Base-by-base conservation (phyloP, 805 yeast genomes). In the Wickerhamomyces kurtzmanii region DNA sequence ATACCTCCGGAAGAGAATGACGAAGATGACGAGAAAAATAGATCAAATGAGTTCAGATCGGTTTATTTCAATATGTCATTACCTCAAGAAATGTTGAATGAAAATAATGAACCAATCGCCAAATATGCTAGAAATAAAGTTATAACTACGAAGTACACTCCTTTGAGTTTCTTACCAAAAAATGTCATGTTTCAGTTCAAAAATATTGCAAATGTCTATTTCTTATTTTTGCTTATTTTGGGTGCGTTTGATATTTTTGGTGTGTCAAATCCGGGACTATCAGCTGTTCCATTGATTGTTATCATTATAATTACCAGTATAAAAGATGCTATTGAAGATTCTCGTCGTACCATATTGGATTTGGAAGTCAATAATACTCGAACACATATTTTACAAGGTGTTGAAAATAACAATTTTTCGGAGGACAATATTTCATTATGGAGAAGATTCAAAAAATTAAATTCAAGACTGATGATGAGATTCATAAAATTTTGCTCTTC, bases 101-200 rank as follows among this genome's bases (percentile, higher is more conserved):
- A 72, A 45, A 66, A 75, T 2, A 77, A 79, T 10, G 65, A 68
- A 20, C 82, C 89, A 2, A 47, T 44, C 12, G 61, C 64, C 1
- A 49, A 53, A n/a, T 89, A 81, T 47, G 75, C 93, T 8, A 68
- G 96, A 44, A 89, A 89, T 61, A 87, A 91, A 53, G 84, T 91
- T 41, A 74, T 96, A 59, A 86, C 97, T 0, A 85, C 98, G 3
- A 89, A 85, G 58, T 89, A 89, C 54, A 89, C 96, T 3, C 96
- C 97, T 5, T 49, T 91, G 25, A 63, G 85, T 7, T 89, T 89
- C 47, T 39, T 91, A 17, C 97, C 97, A 3, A 86, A 86, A 51
- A 86, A 89, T 55, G 52, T 89, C 26, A 53, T 57, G 25, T 66
- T 70, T 38, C 97, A 91, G 58, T 87, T 87, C 53, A 73, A 70